Base-by-base conservation (phyloP, 768 basidiomycete species). In the Naganishia randhawae region DNA sequence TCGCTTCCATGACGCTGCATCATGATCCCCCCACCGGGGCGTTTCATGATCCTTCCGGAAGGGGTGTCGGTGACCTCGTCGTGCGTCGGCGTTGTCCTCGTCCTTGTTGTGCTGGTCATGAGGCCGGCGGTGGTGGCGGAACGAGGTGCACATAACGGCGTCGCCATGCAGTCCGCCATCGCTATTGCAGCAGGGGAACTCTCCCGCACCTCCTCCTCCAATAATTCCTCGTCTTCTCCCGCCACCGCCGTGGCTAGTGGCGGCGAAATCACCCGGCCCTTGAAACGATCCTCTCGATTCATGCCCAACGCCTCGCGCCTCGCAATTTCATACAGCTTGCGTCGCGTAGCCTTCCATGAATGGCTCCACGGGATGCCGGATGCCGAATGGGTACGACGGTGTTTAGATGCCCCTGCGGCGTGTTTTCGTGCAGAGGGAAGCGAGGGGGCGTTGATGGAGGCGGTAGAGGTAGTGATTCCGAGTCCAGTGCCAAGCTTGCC, bases 281-380 rank as follows among this genome's bases (percentile, higher is more conserved):
- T 71, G 33, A 75, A 68, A n/a, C 72, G 53, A 50, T 75, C 73
- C 25, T 75, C 76, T 32, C 76, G 67, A 11, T 69, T 72, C 31
- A 69, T 68, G 19, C 72, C 72, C 50, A 74, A 71, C 22, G 70
- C 62, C 73, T 74, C 63, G 72, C 74, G 25, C 72, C 76, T 8
- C 2, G 78, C 78, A 7, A 76, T 67, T 8, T 71, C 71, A 42
- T 74, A 78, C 37, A 80, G 32, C 63, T 72, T 75, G 48, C 66
- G 70, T 48, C 77, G 57, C 25, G 78, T 80, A 16, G 72, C 70
- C 19, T 68, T 71, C 72, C 73, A 78, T 0, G 70, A 69, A 62
- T 76, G 77, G 4, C 5, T 55, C 78, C 78, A 80, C 16, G 51
- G 41, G 7, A 63, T 32, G 0, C 55, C 63, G 1, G 69, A 70